These are phyloP conservation scores for Pleodorina starrii DNA, from an alignment of 139 green algal genomes.

Conservation along the genomic window DNA sequence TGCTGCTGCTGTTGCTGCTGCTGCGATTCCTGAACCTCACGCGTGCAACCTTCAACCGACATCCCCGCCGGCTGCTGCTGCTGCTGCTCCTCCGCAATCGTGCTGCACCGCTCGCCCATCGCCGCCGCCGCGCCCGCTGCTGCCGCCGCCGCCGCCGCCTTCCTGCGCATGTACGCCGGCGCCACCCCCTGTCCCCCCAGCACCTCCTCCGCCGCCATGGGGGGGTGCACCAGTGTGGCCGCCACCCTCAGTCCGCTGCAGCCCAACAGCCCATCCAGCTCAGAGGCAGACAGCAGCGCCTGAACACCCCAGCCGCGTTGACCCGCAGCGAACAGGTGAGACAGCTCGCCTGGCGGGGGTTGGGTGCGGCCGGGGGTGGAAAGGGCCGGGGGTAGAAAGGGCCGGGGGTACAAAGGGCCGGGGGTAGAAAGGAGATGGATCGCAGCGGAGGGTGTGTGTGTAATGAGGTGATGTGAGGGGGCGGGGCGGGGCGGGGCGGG, in stretches of 20 bases:
- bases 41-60: too few species aligned
- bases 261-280: slow-evolving; percentile 38
- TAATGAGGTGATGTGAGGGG: neutral
- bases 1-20: neutral
- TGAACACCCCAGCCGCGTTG: slow-evolving; percentile 29
- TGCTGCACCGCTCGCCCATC: neutral
- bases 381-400: too few species aligned
- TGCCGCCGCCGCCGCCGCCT: neutral
- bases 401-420: too few species aligned
- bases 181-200: neutral
- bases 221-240: slow-evolving; percentile 32
- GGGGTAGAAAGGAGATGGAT: too few species aligned
- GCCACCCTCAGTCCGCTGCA: slow-evolving; percentile 5
- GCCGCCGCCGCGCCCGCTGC: neutral
- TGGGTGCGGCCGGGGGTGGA: too few species aligned
- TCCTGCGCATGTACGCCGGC: neutral
- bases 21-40: neutral
- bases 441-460: too few species aligned
- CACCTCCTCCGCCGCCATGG: slow-evolving; percentile 7
- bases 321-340: neutral
- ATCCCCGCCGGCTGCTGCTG: neutral
- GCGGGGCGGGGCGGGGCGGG: too few species aligned
- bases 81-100: neutral
- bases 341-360: slow-evolving; percentile 46
- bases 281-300: slow-evolving; percentile 6